Conservation (phyloP, 1,284 basidiomycete genomes). For the Sutorius eximius region DNA sequence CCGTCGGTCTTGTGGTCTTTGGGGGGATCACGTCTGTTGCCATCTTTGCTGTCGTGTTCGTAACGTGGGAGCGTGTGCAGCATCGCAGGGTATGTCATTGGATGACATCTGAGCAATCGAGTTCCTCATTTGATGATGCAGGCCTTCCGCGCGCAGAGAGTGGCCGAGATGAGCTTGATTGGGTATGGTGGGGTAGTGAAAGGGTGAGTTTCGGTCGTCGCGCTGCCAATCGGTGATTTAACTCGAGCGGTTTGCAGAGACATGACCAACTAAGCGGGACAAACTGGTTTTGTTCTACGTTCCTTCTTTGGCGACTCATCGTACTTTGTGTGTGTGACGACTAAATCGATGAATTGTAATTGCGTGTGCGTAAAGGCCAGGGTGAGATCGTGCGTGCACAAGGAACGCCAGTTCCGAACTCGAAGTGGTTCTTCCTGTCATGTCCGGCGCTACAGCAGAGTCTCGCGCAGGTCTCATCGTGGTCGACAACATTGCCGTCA, state of each 20-base stretch:
- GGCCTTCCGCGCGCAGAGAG: slow-evolving; percentile 73
- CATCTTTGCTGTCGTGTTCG: slow-evolving; percentile 73
- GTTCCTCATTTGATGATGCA: slow-evolving; percentile 30
- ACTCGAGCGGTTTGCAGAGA: not conserved
- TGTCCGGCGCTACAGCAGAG: slow-evolving; percentile 8
- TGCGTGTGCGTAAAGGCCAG: not conserved
- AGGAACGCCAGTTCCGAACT: not conserved
- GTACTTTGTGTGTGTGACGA: not conserved
- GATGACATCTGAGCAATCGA: not conserved
- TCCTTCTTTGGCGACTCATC: slow-evolving; percentile 11
- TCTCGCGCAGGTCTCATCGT: slow-evolving; percentile 21
- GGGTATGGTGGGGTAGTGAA: slow-evolving; percentile 56
- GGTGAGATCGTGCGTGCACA: not conserved
- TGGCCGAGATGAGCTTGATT: slow-evolving; percentile 61
- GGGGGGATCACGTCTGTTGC: slow-evolving; percentile 79
- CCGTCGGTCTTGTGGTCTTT: slow-evolving; percentile 78
- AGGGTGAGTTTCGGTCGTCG: slow-evolving; percentile 2
- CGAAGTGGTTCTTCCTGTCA: not conserved
- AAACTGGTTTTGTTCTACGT: not conserved
- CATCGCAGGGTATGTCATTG: slow-evolving; percentile 65
- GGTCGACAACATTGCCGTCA: slow-evolving; percentile 57
- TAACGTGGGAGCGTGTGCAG: slow-evolving; percentile 80
- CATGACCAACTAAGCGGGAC: not conserved
- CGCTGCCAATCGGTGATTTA: not conserved
- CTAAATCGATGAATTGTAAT: not conserved